These are phyloP conservation scores for Typha latifolia DNA, from an alignment of 176 grass and related monocot genomes.

Conservation along the genomic window DNA sequence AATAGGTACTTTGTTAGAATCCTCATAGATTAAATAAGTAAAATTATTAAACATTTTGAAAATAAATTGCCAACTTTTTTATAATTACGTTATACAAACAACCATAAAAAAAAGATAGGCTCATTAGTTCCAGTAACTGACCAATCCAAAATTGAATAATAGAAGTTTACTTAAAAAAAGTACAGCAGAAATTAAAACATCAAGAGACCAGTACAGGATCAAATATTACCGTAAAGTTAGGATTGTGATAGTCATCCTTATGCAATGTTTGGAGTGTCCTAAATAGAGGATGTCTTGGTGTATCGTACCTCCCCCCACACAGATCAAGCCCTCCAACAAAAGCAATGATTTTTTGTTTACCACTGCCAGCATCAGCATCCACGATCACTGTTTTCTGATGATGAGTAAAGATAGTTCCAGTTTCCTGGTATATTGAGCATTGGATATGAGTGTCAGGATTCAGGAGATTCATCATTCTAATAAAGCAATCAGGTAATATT, in stretches of 20 bases:
- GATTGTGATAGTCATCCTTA: conserved; percentile 94
- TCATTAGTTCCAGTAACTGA: not conserved
- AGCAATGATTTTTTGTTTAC: conserved; percentile 83
- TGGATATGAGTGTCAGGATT: not conserved
- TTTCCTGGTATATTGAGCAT: conserved; percentile 52
- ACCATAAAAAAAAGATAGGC: too few relatives aligned
- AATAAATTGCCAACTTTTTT: too few relatives aligned
- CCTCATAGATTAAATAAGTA: too few relatives aligned
- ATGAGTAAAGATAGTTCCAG: conserved; percentile 92
- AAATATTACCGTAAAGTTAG: conserved; percentile 66
- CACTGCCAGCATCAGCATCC: conserved; percentile 71
- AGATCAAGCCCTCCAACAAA: conserved; percentile 97
- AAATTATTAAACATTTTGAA: too few relatives aligned
- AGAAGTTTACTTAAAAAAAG: not conserved
- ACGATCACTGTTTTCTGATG: conserved; percentile 97
- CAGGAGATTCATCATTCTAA: too few relatives aligned
- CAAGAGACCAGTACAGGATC: conserved; percentile 6
- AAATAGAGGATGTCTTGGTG: conserved; percentile 74
- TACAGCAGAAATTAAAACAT: conserved; percentile 5
- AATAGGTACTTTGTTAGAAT: too few relatives aligned
- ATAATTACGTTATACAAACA: too few relatives aligned
- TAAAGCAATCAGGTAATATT: too few relatives aligned
- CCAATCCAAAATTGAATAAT: not conserved
- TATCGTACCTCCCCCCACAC: conserved; percentile 88
- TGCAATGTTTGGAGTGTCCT: conserved; percentile 62